These are phyloP conservation scores for Kodamaea arcana DNA, from an alignment of 1,139 yeast species.

Conservation along the genomic window DNA sequence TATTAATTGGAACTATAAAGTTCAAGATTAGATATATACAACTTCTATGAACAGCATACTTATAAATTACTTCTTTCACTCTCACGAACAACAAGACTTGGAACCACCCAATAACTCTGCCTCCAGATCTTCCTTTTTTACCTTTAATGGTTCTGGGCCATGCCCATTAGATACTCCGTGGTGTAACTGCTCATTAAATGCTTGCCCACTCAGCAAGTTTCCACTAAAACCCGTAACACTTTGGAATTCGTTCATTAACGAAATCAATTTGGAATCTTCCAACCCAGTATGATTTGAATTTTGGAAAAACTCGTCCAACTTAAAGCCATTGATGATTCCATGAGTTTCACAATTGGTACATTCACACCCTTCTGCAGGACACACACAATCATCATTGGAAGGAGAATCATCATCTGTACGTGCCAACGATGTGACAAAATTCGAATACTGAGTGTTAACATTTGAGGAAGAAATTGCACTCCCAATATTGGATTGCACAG, in stretches of 20 bases:
- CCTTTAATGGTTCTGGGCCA: too few relatives aligned
- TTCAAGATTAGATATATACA: too few relatives aligned
- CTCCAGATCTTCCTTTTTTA: too few relatives aligned
- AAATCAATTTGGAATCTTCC: slow-evolving; percentile 1
- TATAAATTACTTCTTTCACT: too few relatives aligned
- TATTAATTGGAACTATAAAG: too few relatives aligned
- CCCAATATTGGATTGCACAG: not conserved
- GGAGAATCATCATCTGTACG: slow-evolving; percentile 14
- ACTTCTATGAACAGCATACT: too few relatives aligned
- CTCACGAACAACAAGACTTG: too few relatives aligned
- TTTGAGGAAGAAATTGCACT: not conserved
- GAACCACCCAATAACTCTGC: too few relatives aligned
- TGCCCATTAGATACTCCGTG: too few relatives aligned
- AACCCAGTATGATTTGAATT: not conserved
- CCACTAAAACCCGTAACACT: not conserved
- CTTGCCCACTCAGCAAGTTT: too few relatives aligned
- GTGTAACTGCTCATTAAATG: too few relatives aligned
- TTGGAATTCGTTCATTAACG: slow-evolving; percentile 3
- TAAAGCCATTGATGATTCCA: slow-evolving; percentile 49
- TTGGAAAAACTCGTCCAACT: slow-evolving; percentile 32
- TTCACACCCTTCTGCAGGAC: slow-evolving; percentile 45
- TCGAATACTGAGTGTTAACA: not conserved
- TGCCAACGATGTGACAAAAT: slow-evolving; percentile 3
- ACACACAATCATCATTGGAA: slow-evolving; percentile 30
- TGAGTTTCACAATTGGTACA: slow-evolving; percentile 54